These are phyloP conservation scores for Posidonia oceanica DNA, from an alignment of 116 monocot genomes.

Conservation along the genomic window DNA sequence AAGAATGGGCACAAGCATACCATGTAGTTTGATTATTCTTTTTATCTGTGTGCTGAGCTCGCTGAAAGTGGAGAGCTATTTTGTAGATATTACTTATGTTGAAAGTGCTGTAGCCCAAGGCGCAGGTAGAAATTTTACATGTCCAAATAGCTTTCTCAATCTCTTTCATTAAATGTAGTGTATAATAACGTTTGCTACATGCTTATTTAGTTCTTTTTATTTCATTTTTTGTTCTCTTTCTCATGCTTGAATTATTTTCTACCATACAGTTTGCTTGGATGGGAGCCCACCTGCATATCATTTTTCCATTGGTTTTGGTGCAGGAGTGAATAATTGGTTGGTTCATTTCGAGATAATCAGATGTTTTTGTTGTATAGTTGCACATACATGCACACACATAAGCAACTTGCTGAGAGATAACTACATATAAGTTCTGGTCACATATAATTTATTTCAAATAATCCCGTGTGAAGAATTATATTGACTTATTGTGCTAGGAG, in stretches of 20 bases:
- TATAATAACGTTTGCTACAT: too few relatives aligned
- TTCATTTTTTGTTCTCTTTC: not conserved
- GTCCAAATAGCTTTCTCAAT: not conserved
- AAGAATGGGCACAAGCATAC: conserved; percentile 26
- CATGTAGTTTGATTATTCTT: conserved; percentile 16
- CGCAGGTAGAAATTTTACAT: conserved; percentile 32
- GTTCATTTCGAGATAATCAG: conserved; percentile 62
- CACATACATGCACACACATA: not conserved
- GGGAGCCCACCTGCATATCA: conserved; percentile 91
- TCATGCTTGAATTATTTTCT: not conserved
- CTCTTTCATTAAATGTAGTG: too few relatives aligned
- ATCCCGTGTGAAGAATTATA: too few relatives aligned
- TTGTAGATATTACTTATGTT: conserved; percentile 56
- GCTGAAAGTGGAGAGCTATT: conserved; percentile 22
- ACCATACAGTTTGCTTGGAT: conserved; percentile 71
- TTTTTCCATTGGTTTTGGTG: conserved; percentile 72
- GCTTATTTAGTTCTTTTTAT: not conserved
- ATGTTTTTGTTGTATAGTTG: not conserved
- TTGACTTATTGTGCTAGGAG: too few relatives aligned
- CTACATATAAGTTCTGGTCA: too few relatives aligned
- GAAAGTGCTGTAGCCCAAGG: conserved; percentile 68
- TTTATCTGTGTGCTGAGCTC: conserved; percentile 16
- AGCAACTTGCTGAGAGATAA: not conserved
- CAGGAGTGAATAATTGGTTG: conserved; percentile 74
- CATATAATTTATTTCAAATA: too few relatives aligned